Percentiles rank a stretch among this genome's conserved stretches.
Conservation (phyloP, 2,329 filamentous ascomycete species). For the Calonectria hawksworthii region DNA sequence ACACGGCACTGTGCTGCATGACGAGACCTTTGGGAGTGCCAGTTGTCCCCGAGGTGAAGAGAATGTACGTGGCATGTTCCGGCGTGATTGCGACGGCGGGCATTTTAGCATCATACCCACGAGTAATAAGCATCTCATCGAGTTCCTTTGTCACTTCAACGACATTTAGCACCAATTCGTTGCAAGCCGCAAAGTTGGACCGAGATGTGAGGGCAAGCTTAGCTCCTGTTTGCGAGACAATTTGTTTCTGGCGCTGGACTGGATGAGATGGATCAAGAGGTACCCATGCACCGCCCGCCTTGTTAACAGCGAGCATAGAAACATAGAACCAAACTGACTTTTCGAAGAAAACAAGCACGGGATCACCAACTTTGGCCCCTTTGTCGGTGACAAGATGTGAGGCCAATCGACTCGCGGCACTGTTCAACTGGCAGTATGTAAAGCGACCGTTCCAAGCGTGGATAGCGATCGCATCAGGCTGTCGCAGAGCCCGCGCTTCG, state of each 20-base stretch:
- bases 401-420: slow-evolving; percentile 54
- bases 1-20: neutral
- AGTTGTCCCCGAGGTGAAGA: neutral
- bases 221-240: slow-evolving; percentile 8
- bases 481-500: slow-evolving; percentile 31
- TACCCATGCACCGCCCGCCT: slow-evolving; percentile 39
- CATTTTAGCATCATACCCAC: neutral
- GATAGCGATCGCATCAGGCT: neutral
- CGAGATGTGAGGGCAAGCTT: neutral
- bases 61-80: neutral
- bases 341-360: slow-evolving; percentile 36
- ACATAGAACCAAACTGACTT: slow-evolving; percentile 40
- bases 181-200: neutral
- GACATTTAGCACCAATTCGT: neutral
- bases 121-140: neutral
- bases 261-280: slow-evolving; percentile 40
- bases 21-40: neutral
- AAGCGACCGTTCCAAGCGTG: slow-evolving; percentile 41
- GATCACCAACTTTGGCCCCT: slow-evolving; percentile 41
- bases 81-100: neutral
- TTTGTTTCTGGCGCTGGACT: slow-evolving; percentile 6
- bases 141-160: neutral
- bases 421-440: slow-evolving; percentile 57
- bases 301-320: slow-evolving; percentile 40
- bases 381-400: slow-evolving; percentile 46